Evolutionary conservation across 148 eudicot species (phyloP).

Genomic region (Vaccinium macrocarpon): DNA sequence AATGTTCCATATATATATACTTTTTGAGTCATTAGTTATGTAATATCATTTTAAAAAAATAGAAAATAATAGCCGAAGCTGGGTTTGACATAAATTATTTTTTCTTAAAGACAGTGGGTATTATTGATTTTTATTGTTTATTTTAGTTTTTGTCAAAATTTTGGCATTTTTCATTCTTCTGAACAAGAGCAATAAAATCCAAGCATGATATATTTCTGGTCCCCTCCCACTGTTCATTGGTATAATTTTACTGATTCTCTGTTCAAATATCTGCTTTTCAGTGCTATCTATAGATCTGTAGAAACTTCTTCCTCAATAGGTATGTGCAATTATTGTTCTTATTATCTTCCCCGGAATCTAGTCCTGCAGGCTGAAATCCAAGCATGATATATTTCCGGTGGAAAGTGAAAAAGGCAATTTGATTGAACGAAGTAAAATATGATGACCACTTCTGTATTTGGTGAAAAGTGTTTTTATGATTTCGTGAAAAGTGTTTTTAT

Average conservation of each 20-base stretch:
- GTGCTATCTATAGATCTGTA: background rate
- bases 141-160: too few relatives aligned
- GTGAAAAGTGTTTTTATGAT: background rate
- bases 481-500: background rate
- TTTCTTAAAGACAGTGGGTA: too few relatives aligned
- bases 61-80: background rate
- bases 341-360: background rate
- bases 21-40: background rate
- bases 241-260: slow-evolving; percentile 24
- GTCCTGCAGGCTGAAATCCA: background rate
- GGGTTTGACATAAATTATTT: too few relatives aligned
- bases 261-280: background rate
- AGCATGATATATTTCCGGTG: background rate
- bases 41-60: background rate
- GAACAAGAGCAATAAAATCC: too few relatives aligned
- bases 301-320: slow-evolving; percentile 6
- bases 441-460: background rate
- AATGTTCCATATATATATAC: background rate
- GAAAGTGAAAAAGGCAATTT: background rate
- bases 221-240: slow-evolving; percentile 98
- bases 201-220: slow-evolving; percentile 68
- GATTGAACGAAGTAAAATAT: background rate
- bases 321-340: background rate
- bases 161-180: too few relatives aligned
- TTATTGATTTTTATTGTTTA: too few relatives aligned